Base-by-base conservation (phyloP, 2,329 filamentous ascomycete species). In the Colletotrichum echinochloae region DNA sequence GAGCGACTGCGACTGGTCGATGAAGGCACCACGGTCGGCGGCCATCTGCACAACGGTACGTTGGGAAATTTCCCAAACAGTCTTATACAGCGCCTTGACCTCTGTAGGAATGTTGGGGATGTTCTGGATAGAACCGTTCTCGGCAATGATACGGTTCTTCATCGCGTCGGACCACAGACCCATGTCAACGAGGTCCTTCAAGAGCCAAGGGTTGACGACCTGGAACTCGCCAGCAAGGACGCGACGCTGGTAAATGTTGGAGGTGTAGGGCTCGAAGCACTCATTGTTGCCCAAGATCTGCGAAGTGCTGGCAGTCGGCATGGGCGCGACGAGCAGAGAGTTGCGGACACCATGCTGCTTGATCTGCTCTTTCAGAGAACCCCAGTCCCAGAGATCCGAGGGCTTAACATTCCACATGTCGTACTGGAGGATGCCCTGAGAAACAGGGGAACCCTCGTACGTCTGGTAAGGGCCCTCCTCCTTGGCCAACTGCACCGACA, bases 61-160 rank as follows among this genome's bases (percentile, higher is more conserved):
- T 86, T 99, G 96, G 26, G 94, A 97, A 78, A 99, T 98, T 81
- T 99, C 96, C 96, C 96, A 99, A 28, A 99, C 96, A 3, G 96
- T 99, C 91, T 99, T 99, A 90, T 99, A 99, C 8, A 99, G 89
- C 48, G 92, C 91, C 87, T 99, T 99, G 87, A 97, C 92, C 76
- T 99, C 96, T 39, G 92, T 90, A 18, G 96, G 95, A 73, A 99
- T 98, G 84, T 97, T 98, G 79, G 95, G 93, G 73, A 99, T 95
- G 83, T 96, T 95, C 83, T 98, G 96, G 66, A 99, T 92, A 26
- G 95, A 98, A 75, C 96, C 96, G 75, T 94, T 94, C 73, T 98
- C 95, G 68, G 96, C 92, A 78, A 99, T 99, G 87, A 99, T 99
- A 77, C 96, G 94, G 88, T 99, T 99, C 91, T 99, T 99, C 96